Evolutionary conservation across 75 land plant species (phyloP), one percentile per base, ranked within the genome.

Genomic region (Gnetum montanum): DNA sequence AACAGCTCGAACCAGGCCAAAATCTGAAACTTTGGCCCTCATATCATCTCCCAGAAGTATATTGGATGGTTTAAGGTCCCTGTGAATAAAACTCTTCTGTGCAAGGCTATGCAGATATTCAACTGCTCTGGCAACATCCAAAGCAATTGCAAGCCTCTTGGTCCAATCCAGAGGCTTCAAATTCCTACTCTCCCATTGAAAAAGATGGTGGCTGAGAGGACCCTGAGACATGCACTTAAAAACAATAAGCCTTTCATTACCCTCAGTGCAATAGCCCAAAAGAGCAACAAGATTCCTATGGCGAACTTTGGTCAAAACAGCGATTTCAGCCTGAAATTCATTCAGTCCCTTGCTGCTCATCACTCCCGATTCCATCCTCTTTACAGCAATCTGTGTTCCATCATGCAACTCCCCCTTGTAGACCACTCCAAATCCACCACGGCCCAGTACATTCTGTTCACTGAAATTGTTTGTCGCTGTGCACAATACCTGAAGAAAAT

Each of bases 361-460:
- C 11, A 70, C 60, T 3, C 85, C 75, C 8, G 93, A 62, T 54
- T 88, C 81, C 96, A 90, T 90, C 45, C 96, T 68, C 63, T 90
- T 90, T 10, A 90, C 96, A 6, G 96, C 96, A 44, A 90, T 90
- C 65, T 74, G 73, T 12, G 96, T 87, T 7, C 93, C 96, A 43
- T 90, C 96, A 36, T 87, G 88, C 29, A 90, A 69, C 60, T 83
- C 88, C 8, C 96, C 96, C 41, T 67, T 73, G 60, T 81, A 81
- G 8, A 81, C 85, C 2, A 80, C 83, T 10, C 85, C 85, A 28
- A 81, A 81, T 11, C 85, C 85, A 1, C 85, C 85, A 2, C 68
- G 60, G 1, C 85, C 85, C n/a, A 81, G 43, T 7, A 81, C 45
- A 23, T 72, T 81, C 43, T 66, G 59, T 55, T 81, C 83, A n/a